These are phyloP conservation scores for Thelephora ganbajun DNA, from an alignment of 768 basidiomycete species.

Conservation along the genomic window DNA sequence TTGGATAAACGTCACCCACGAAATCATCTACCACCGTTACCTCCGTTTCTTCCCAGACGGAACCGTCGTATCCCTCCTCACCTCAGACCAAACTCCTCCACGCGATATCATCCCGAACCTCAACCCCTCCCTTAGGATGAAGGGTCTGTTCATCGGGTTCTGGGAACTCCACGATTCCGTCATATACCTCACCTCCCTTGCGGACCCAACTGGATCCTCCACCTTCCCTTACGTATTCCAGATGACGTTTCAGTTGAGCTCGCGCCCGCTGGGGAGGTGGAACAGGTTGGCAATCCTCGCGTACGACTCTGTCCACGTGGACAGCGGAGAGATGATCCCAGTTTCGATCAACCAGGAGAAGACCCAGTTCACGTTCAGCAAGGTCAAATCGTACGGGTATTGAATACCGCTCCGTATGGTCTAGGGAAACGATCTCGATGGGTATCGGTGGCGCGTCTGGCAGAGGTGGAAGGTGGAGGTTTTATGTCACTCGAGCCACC, in stretches of 20 bases:
- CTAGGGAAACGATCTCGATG: no score
- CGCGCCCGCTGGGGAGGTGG: slow-evolving; percentile 75
- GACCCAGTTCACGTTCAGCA: slow-evolving; percentile 83
- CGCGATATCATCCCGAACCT: slow-evolving; percentile 62
- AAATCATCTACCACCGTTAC: slow-evolving; percentile 89
- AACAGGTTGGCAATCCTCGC: slow-evolving; percentile 63
- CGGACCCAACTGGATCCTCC: slow-evolving; percentile 28
- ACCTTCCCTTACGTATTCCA: slow-evolving; percentile 46
- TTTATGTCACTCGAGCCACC: no score
- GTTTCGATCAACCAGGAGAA: slow-evolving; percentile 71
- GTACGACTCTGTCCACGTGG: slow-evolving; percentile 68
- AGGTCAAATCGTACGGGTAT: slow-evolving; percentile 52
- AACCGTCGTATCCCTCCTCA: slow-evolving; percentile 70
- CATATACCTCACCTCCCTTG: slow-evolving; percentile 48
- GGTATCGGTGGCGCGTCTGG: no score
- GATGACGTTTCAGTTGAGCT: slow-evolving; percentile 59
- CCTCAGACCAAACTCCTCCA: slow-evolving; percentile 65
- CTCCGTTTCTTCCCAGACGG: slow-evolving; percentile 85
- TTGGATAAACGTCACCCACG: slow-evolving; percentile 82
- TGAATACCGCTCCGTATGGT: no score
- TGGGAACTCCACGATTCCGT: slow-evolving; percentile 57
- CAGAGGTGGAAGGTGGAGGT: no score
- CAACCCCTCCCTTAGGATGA: slow-evolving; percentile 65
- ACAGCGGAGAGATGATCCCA: slow-evolving; percentile 56
- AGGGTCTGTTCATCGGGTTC: slow-evolving; percentile 60